Base-by-base conservation (phyloP, 225 moss, liverwort and hornwort genomes). In the Antitrichia curtipendula region DNA sequence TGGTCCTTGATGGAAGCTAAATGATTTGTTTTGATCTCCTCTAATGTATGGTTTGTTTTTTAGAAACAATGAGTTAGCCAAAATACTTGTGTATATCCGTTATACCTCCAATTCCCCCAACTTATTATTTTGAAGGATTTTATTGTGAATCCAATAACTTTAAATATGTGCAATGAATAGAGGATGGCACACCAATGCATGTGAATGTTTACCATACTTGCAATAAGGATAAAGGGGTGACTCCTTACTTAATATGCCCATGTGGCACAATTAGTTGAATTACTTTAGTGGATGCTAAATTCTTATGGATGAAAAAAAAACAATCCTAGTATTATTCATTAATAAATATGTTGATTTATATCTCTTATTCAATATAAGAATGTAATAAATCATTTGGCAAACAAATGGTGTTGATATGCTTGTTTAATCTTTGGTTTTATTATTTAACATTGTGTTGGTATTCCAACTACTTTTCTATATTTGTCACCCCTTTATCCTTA, bases 1-100 rank as follows among this genome's bases (percentile, higher is more conserved):
- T 68, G 3, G 6, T 47, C 10, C 0, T 11, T 11, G 11, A 22
- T 8, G 6, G 9, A 3, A 9, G 16, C 0, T 28, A 10, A 16
- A 28, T 70, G 13, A 7, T 49, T 75, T 34, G 34, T 13, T 50
- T 75, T 50, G 32, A 31, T 75, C 20, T 32, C 32, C 0, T 50
- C 13, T 13, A 21, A 22, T 50, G 5, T 13, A 8, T 8, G 1
- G 5, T 50, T 75, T 34, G 13, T 13, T 52, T 32, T 22, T 22
- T 0, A 22, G 22, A 12, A 75, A 50, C 13, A 50, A 5, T 50
- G 5, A 13, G 1, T 50, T 20, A 13, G 13, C 3, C 5, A 75
- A 47, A 75, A 8, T 50, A 49, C 13, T 8, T 34, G 3, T 32
- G 7, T 21, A 22, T 8, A 32, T 47, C 72, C 31, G 31, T 1